Base-by-base conservation (phyloP, 176 grass and related monocot species). In the Musa troglodytarum region DNA sequence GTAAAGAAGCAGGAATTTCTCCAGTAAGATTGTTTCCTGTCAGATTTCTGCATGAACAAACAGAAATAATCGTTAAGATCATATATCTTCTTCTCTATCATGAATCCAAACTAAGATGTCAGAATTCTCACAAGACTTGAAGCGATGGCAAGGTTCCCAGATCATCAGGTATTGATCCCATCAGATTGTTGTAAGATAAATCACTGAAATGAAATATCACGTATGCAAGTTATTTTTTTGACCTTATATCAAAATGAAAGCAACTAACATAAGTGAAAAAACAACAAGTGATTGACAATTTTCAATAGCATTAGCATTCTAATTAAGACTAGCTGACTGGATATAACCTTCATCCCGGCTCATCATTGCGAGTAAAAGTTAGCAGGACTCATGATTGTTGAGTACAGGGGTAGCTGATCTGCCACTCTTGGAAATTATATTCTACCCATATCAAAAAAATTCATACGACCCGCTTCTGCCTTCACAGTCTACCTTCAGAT, bases 111-210 rank as follows among this genome's bases (percentile, higher is more conserved):
- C 19, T 55, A 73, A 9, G 52, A 0, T 55, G 21, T 53, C 24
- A 2, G 43, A 11, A 67, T 66, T 64, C 91, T 82, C 83, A 95
- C 92, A 95, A 25, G 28, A 84, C 12, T 29, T 63, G 58, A 14
- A 95, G 79, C 1, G 68, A 78, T 26, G 68, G 4, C 28, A 88
- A 52, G 7, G 69, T 69, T 49, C 85, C 82, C 63, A 95, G 76
- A 49, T 19, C 3, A 11, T 88, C 81, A 65, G 88, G 92, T 81
- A 95, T 84, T 69, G 74, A 24, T 6, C 85, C 88, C 3, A 62
- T 78, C 80, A 95, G 77, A 24, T 88, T 84, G 21, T 95, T 95
- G 80, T 84, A 0, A 50, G 92, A 95, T 26, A 90, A 79, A 73
- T 95, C 79, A 49, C 88, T 95, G 78, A 63, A 87, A 90, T 25